Evolutionary conservation across 2,329 filamentous ascomycete species (phyloP), one percentile per base, ranked within the genome.

Genomic region (Hymenoscyphus albidus): DNA sequence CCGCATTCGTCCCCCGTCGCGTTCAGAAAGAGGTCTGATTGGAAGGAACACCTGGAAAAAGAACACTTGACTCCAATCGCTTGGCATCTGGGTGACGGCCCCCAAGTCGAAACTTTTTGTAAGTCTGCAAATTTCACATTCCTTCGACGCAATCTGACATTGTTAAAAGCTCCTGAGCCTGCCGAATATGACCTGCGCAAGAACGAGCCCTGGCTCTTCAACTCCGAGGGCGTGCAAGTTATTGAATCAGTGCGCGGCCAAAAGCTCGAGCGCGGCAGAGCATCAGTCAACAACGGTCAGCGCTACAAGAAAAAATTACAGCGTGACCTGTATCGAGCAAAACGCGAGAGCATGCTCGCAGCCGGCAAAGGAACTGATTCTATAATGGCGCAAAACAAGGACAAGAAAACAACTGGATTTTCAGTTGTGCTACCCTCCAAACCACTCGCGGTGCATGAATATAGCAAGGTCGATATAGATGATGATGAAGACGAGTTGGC

Each of bases 1-100:
- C n/a, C 18, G 6, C 44, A n/a, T 12, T 22, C 18, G 22, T 22
- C 3, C 18, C n/a, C n/a, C n/a, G 39, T 58, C 18, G 64, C 58
- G 10, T 76, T 71, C 27, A 57, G 59, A 32, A 70, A 65, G 13
- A 64, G 69, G 31, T 64, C 71, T 0, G 75, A 76, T 27, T 81
- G 86, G 69, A 68, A 75, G n/a, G 68, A 74, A 1, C 86, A 89
- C 67, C 70, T 88, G 42, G 81, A 87, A 62, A 72, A 80, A 65
- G 71, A 69, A n/a, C 86, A 89, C 70, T 74, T 88, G 56, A 71
- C 78, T 13, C 80, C 81, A 1, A 76, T 84, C 63, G 76, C 78
- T 44, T 88, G 85, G 86, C 80, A 87, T 67, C 77, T 83, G 54
- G 86, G 86, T 16, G 86, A 88, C 61, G 86, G 86, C 0, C 82